Base-by-base conservation (phyloP, 148 eudicot genomes). In the Suaeda aralocaspica region DNA sequence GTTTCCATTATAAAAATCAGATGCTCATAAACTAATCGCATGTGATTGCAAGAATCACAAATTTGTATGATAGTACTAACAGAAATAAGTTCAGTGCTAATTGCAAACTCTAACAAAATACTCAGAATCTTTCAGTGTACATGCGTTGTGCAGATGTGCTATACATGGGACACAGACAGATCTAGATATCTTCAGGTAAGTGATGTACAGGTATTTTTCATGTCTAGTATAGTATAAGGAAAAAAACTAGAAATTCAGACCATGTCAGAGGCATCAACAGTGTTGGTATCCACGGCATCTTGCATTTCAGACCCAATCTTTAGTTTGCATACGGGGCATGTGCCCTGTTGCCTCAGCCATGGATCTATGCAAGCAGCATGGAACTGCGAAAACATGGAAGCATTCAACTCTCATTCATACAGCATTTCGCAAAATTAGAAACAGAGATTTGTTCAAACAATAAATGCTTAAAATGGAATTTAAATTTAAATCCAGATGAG, bases 361-460 rank as follows among this genome's bases (percentile, higher is more conserved):
- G 77, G 81, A 72, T 83, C 83, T 9, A 83, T 80, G 64, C 83
- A 80, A 64, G 60, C 72, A 53, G 75, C 65, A 53, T 83, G 86
- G 36, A 83, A 83, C 81, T 83, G 81, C 78, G 70, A 62, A 76
- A 61, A 58, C 10, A 18, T 28, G 12, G 26, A 69, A 31, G 46
- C 59, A 55, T 46, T 36, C 57, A 48, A 61, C 1, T n/a, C 29
- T 36, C 28, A 59, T 16, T 56, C 21, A 28, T 9, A 41, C 49
- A 31, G 63, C n/a, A 51, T 14, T 64, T 52, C 36, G 46, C 31
- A 39, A 53, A n/a, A 41, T 19, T 0, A 21, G 45, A 14, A 12
- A 22, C 12, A 33, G 28, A 6, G 26, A 59, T 7, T 2, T 5
- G 21, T 61, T 15, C 15, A 60, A n/a, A n/a, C 16, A 9, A 14